Evolutionary conservation across 2,329 filamentous ascomycete genomes (phyloP), one percentile per base, ranked within the genome.

Genomic region (Aspergillus niger): DNA sequence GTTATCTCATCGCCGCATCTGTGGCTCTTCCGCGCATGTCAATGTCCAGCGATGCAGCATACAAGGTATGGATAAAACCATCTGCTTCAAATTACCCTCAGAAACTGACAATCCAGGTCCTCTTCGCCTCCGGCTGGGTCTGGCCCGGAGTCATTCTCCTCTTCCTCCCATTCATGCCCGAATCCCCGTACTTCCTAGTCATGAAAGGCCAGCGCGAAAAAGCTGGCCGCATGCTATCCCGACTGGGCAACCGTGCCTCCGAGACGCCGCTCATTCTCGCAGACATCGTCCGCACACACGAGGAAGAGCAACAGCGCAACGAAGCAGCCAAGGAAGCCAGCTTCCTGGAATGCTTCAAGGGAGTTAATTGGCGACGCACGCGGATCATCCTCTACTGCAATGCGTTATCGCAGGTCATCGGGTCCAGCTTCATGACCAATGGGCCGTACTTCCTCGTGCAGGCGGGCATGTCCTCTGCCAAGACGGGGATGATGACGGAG

Each of bases 311-410:
- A 5, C 56, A 15, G 2, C 49, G 20, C 28, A 7, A 3, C 13
- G 26, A 32, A 11, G 26, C 24, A 3, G 20, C 56, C 38, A 6
- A 17, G 2, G 30, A 20, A 2, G 17, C 41, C 17, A 24, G 17
- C n/a, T 58, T 47, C 20, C 13, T 4, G 11, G 56, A 58, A 5
- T 47, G 38, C 10, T 58, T 58, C 56, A n/a, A 28, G 24, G 13
- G 36, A n/a, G 22, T 26, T 1, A 36, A 58, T 39, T 58, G 48
- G 49, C 56, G 56, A 3, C 56, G 56, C 56, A 58, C 56, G 5
- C 49, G 56, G 22, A 58, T 58, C 39, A 52, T 58, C 8, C 56
- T 58, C 24, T 58, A 58, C 41, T 53, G 49, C 24, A 48, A 48
- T 17, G 56, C 38, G 2, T 6, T 58, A n/a, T 24, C 48, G 17